phyloP scores from a whole-genome alignment of 2,329 filamentous ascomycete genomes.

The Ascochyta viciae-villosae region DNA sequence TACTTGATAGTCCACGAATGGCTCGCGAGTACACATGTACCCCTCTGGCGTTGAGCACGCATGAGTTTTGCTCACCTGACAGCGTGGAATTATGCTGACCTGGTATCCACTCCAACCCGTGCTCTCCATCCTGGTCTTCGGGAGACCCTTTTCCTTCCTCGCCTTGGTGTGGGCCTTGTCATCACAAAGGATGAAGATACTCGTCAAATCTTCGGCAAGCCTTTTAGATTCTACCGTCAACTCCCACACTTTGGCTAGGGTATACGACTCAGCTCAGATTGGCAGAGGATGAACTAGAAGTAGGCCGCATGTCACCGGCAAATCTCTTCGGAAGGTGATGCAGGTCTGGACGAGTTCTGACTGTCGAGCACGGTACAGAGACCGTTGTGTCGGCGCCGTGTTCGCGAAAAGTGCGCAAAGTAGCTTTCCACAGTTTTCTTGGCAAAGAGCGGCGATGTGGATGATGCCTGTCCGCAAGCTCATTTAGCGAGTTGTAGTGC shows the following conservation, averaged over 20 bases:
- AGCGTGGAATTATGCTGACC: conserved; percentile 28
- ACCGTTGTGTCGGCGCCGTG: conserved; percentile 25
- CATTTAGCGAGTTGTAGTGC: conserved; percentile 28
- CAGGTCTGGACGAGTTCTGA: conserved; percentile 28
- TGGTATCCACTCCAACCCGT: conserved; percentile 13
- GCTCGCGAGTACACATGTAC: conserved; percentile 40
- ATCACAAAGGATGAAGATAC: neutral
- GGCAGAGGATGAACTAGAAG: conserved; percentile 12
- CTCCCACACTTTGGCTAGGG: conserved; percentile 4
- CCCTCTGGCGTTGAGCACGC: conserved; percentile 27
- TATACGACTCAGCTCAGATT: conserved; percentile 10
- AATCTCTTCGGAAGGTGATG: conserved; percentile 19
- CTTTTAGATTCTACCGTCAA: neutral
- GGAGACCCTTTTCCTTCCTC: conserved; percentile 20
- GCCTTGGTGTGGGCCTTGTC: conserved; percentile 16
- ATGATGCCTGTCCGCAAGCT: conserved; percentile 35
- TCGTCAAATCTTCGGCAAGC: conserved; percentile 11
- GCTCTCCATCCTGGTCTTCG: conserved; percentile 25
- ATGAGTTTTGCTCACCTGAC: conserved; percentile 45
- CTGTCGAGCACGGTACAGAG: conserved; percentile 28
- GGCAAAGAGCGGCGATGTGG: conserved; percentile 31
- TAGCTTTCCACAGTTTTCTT: conserved; percentile 20
- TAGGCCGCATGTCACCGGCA: conserved; percentile 23
- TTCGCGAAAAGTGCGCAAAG: conserved; percentile 24
- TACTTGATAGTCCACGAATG: conserved; percentile 47